Percentiles rank a stretch among this genome's conserved stretches.
Evolutionary conservation across 805 yeast genomes (phyloP).

Genomic region (Wickerhamomyces subpelliculosus): DNA sequence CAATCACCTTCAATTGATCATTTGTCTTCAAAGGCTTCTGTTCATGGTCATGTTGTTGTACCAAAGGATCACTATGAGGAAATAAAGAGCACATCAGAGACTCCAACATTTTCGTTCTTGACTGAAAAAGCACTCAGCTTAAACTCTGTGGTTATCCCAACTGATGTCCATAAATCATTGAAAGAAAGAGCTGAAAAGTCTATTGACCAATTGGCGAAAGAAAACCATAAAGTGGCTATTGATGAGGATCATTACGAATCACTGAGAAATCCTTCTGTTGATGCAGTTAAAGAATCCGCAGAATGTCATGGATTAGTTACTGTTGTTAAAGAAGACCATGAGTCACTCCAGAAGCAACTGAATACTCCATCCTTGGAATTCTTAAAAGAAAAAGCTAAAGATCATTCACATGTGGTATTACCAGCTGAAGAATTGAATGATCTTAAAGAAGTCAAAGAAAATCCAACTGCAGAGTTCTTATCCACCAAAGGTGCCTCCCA

Average conservation of each 20-base stretch:
- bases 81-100: slow-evolving; percentile 9
- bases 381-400: slow-evolving; percentile 2
- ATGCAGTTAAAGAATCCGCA: slow-evolving; percentile 22
- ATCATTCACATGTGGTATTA: slow-evolving; percentile 1
- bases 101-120: slow-evolving; percentile 17
- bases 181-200: slow-evolving; percentile 12
- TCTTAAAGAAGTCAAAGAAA: background rate
- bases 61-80: slow-evolving; percentile 17
- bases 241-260: slow-evolving; percentile 9
- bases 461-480: slow-evolving; percentile 8
- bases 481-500: slow-evolving; percentile 1
- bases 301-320: background rate
- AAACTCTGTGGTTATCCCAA: slow-evolving; percentile 10
- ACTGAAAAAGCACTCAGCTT: slow-evolving; percentile 12
- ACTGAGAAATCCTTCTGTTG: slow-evolving; percentile 2
- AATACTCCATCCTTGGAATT: background rate
- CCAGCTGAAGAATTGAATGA: slow-evolving; percentile 6
- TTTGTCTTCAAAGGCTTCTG: slow-evolving; percentile 13
- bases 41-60: slow-evolving; percentile 19
- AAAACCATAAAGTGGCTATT: slow-evolving; percentile 7
- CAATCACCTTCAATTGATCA: slow-evolving; percentile 20
- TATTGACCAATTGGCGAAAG: slow-evolving; percentile 17
- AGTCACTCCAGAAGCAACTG: background rate
- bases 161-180: slow-evolving; percentile 5
- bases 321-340: background rate